These are phyloP conservation scores for Cystobasidiaceae sp. DNA, from an alignment of 1,284 basidiomycete genomes.

Conservation along the genomic window DNA sequence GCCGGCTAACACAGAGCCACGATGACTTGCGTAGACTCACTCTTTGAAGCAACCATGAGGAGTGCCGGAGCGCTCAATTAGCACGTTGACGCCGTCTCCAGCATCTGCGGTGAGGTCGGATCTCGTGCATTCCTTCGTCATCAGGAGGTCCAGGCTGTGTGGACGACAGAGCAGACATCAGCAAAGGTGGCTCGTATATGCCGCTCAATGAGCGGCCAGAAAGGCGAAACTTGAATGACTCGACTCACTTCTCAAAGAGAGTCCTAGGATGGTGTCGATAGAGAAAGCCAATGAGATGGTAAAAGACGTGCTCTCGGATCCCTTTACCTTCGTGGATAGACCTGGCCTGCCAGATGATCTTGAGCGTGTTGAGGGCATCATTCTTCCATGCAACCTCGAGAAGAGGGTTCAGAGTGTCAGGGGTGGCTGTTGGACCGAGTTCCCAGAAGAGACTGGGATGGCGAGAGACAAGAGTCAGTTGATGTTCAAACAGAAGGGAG, in stretches of 20 bases:
- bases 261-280: slow-evolving; percentile 19
- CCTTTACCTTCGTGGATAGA: slow-evolving; percentile 30
- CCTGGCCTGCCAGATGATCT: slow-evolving; percentile 4
- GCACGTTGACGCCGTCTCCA: slow-evolving; percentile 39
- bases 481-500: too few species aligned
- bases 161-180: not conserved
- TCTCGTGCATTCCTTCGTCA: not conserved
- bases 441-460: slow-evolving; percentile 11
- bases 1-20: not conserved
- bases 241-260: slow-evolving; percentile 11
- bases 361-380: slow-evolving; percentile 14
- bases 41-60: slow-evolving; percentile 66
- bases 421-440: not conserved
- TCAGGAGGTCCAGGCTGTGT: not conserved
- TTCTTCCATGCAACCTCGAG: slow-evolving; percentile 16
- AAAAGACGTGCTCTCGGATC: not conserved
- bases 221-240: not conserved
- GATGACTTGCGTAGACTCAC: not conserved
- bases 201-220: not conserved
- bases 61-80: slow-evolving; percentile 32
- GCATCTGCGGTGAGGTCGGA: slow-evolving; percentile 5
- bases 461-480: too few species aligned
- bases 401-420: not conserved
- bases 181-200: not conserved
- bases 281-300: slow-evolving; percentile 3